Conservation (phyloP, 441 rosid species). For the Viola pubescens region DNA sequence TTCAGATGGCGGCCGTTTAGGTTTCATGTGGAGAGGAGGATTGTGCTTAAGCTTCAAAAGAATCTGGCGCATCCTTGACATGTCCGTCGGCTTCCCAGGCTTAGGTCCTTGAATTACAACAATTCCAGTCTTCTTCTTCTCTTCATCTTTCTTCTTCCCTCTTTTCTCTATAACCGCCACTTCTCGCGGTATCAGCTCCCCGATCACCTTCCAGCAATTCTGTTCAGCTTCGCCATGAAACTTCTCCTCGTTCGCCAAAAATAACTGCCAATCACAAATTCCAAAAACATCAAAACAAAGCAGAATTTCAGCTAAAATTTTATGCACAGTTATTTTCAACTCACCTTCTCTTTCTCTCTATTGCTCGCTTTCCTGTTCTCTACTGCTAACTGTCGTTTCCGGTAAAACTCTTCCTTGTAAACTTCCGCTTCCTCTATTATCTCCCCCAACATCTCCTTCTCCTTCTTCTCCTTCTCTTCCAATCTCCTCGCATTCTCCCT, state of each 20-base stretch:
- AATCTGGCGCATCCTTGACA: constrained; percentile 75
- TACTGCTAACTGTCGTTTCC: constrained; percentile 43
- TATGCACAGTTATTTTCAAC: not conserved
- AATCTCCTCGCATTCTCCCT: constrained; percentile 63
- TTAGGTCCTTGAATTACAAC: constrained; percentile 72
- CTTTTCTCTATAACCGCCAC: constrained; percentile 71
- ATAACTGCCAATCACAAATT: constrained; percentile 31
- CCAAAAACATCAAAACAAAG: not conserved
- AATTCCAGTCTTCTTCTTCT: constrained; percentile 53
- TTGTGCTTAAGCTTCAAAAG: constrained; percentile 64
- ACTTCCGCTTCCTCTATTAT: constrained; percentile 66
- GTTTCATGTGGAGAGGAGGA: constrained; percentile 77
- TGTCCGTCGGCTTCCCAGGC: constrained; percentile 89
- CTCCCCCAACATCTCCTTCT: constrained; percentile 65
- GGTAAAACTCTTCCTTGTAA: constrained; percentile 51
- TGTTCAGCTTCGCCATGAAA: constrained; percentile 75
- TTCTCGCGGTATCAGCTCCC: constrained; percentile 75
- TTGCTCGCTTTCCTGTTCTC: constrained; percentile 50
- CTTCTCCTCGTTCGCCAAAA: constrained; percentile 67
- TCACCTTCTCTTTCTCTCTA: constrained; percentile 67
- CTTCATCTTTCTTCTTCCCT: constrained; percentile 55
- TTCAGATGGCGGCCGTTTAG: constrained; percentile 39
- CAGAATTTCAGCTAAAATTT: not conserved
- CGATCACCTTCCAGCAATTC: constrained; percentile 85
- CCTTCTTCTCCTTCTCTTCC: constrained; percentile 69